These are phyloP conservation scores for Capillidium heterosporum DNA, from an alignment of 371 early-diverging fungal species.

Conservation along the genomic window DNA sequence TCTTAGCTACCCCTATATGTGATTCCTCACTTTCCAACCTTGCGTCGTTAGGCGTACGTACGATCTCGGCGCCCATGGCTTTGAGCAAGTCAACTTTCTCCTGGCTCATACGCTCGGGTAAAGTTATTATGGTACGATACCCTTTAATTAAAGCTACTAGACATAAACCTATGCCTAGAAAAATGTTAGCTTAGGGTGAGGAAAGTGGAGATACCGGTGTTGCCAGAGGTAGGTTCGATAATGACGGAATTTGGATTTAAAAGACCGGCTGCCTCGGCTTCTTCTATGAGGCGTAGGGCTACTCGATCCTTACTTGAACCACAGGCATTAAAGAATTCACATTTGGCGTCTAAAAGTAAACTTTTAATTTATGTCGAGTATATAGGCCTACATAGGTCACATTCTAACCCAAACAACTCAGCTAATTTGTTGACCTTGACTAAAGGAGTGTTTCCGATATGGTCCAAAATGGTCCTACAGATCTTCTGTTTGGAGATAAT, in stretches of 20 bases:
- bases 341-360: conserved; percentile 42
- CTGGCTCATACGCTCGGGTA: conserved; percentile 97
- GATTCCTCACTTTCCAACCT: conserved; percentile 95
- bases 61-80: conserved; percentile 90
- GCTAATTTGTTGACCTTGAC: conserved; percentile 76
- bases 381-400: conserved; percentile 45
- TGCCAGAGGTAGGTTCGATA: conserved; percentile 92
- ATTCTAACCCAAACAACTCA: conserved; percentile 67
- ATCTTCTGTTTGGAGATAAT: background rate
- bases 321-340: conserved; percentile 95
- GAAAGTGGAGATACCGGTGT: conserved; percentile 39
- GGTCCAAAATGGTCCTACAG: conserved; percentile 55
- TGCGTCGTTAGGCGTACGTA: conserved; percentile 94
- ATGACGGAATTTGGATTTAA: conserved; percentile 82
- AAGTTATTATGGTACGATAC: conserved; percentile 85
- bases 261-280: conserved; percentile 73
- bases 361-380: background rate
- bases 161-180: conserved; percentile 52
- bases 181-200: background rate
- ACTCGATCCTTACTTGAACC: conserved; percentile 97
- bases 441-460: conserved; percentile 89
- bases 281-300: conserved; percentile 81
- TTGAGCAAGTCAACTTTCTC: conserved; percentile 96
- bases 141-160: conserved; percentile 90
- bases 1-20: conserved; percentile 87